Percentiles rank a stretch among this genome's conserved stretches.
Conservation (phyloP, 805 yeast species). For the Zygotorulaspora florentina region DNA sequence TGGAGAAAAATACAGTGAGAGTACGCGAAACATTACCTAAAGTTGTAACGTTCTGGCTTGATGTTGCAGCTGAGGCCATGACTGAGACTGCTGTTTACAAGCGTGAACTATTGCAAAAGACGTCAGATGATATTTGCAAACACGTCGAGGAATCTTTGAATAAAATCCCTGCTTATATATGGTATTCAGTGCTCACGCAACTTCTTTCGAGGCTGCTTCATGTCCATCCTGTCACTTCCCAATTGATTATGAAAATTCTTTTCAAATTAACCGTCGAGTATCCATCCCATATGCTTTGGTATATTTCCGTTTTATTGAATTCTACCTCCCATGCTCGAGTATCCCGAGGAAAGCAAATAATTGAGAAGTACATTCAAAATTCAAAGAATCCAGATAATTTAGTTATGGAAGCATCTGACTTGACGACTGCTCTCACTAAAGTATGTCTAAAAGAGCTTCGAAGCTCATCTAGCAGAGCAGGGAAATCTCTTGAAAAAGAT, state of each 20-base stretch:
- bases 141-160: conserved; percentile 44
- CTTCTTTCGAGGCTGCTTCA: conserved; percentile 74
- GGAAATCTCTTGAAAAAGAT: conserved; percentile 37
- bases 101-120: conserved; percentile 29
- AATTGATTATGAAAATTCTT: conserved; percentile 54
- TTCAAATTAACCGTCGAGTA: conserved; percentile 55
- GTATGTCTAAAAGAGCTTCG: conserved; percentile 30
- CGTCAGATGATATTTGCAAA: conserved; percentile 45
- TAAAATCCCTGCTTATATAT: conserved; percentile 50
- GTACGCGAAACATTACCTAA: conserved; percentile 85
- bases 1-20: conserved; percentile 46
- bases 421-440: conserved; percentile 22
- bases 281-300: conserved; percentile 84
- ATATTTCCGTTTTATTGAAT: conserved; percentile 54
- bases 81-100: conserved; percentile 27
- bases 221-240: conserved; percentile 50
- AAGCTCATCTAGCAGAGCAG: conserved; percentile 23
- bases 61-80: conserved; percentile 45
- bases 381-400: conserved; percentile 14
- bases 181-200: conserved; percentile 87
- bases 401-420: conserved; percentile 22
- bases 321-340: conserved; percentile 50
- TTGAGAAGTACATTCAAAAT: conserved; percentile 31
- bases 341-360: conserved; percentile 43
- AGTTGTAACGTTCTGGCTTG: conserved; percentile 87